Evolutionary conservation across 108 stramenopile genomes (phyloP).

Genomic region (Heterococcus sp.): DNA sequence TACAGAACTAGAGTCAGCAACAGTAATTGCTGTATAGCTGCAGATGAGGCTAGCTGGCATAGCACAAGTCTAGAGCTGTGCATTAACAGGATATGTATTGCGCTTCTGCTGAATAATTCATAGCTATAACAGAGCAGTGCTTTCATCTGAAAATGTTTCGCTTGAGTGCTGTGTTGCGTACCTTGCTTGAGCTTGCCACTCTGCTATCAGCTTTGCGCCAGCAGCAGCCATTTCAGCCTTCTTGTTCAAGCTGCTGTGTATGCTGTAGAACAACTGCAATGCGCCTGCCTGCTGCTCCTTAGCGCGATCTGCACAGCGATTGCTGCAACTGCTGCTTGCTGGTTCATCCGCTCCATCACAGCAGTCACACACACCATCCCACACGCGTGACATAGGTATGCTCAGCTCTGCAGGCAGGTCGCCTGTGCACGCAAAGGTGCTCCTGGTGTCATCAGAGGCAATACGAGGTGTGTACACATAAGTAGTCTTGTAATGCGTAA

Average conservation of each 20-base stretch:
- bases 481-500: not conserved
- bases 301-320: not conserved
- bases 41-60: too few species aligned
- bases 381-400: not conserved
- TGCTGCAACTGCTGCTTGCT: not conserved
- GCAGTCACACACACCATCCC: not conserved
- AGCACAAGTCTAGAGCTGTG: too few species aligned
- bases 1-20: too few species aligned
- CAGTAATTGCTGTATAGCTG: too few species aligned
- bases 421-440: not conserved
- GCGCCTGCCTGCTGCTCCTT: not conserved
- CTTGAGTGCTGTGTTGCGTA: not conserved
- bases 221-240: not conserved
- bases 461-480: not conserved
- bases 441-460: not conserved
- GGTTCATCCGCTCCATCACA: not conserved
- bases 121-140: not conserved
- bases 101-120: not conserved
- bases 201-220: not conserved
- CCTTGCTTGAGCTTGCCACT: not conserved
- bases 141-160: not conserved
- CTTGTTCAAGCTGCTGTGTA: not conserved
- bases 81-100: not conserved
- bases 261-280: not conserved
- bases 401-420: not conserved